Evolutionary conservation across 805 yeast genomes (phyloP).

Genomic region (Yamadazyma scolyti): DNA sequence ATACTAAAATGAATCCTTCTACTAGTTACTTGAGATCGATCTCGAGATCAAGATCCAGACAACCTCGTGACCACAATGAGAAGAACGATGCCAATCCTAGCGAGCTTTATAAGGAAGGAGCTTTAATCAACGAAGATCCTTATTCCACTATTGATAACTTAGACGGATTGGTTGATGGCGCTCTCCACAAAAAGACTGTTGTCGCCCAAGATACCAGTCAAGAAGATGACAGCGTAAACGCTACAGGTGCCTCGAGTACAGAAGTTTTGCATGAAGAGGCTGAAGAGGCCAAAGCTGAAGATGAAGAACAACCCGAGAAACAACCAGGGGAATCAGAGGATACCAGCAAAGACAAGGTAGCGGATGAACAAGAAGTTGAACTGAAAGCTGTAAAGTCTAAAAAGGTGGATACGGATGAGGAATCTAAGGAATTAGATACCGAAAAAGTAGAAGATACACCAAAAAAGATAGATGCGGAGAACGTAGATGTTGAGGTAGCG

Average conservation of each 20-base stretch:
- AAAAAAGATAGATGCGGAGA: no score
- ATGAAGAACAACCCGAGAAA: slow-evolving; percentile 1
- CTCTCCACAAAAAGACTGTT: slow-evolving; percentile 3
- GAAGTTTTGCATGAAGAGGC: neutral
- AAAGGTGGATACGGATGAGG: slow-evolving; percentile 1
- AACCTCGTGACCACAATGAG: slow-evolving; percentile 19
- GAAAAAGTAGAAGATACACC: slow-evolving; percentile 2
- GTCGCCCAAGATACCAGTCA: neutral
- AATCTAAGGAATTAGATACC: neutral
- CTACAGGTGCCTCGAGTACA: neutral
- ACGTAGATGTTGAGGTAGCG: no score
- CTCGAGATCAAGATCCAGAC: slow-evolving; percentile 61
- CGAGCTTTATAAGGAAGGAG: slow-evolving; percentile 56
- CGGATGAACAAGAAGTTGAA: slow-evolving; percentile 3
- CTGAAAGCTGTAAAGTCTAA: neutral
- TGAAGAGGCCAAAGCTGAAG: neutral
- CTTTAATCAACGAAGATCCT: slow-evolving; percentile 48
- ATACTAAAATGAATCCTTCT: slow-evolving; percentile 48
- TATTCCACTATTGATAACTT: slow-evolving; percentile 45
- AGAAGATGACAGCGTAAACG: neutral
- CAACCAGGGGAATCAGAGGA: slow-evolving; percentile 1
- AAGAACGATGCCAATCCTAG: slow-evolving; percentile 27
- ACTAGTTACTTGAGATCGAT: slow-evolving; percentile 60
- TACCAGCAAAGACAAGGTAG: no score
- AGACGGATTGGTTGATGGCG: slow-evolving; percentile 35